Evolutionary conservation across 1,284 basidiomycete species (phyloP).

Genomic region (Cutaneotrichosporon sp.): DNA sequence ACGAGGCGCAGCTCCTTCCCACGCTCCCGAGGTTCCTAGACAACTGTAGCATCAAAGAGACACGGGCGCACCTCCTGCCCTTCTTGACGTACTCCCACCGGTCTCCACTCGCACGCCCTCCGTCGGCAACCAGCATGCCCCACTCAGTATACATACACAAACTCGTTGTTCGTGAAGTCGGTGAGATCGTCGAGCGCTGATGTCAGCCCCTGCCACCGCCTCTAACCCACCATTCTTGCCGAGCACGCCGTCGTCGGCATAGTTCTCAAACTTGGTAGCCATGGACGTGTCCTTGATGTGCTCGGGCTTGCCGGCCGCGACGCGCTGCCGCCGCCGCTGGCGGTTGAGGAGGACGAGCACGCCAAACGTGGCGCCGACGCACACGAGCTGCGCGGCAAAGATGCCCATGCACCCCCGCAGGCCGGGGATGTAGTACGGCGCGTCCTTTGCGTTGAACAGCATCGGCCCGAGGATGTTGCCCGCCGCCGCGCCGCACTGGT

Average conservation of each 20-base stretch:
- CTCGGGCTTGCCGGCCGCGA: slow-evolving; percentile 37
- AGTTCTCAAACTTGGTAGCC: slow-evolving; percentile 27
- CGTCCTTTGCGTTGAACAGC: slow-evolving; percentile 48
- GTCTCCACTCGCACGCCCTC: too few species aligned
- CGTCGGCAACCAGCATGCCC: too few species aligned
- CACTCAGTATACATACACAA: slow-evolving; percentile 29
- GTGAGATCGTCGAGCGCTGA: slow-evolving; percentile 26
- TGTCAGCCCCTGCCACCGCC: neutral
- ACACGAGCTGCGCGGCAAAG: slow-evolving; percentile 16
- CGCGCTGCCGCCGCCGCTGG: slow-evolving; percentile 33
- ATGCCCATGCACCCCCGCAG: slow-evolving; percentile 15
- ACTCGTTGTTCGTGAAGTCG: slow-evolving; percentile 43
- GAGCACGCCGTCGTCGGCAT: slow-evolving; percentile 8
- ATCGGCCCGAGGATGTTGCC: slow-evolving; percentile 46
- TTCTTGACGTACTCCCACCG: too few species aligned
- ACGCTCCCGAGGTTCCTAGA: too few species aligned
- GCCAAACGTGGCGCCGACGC: slow-evolving; percentile 16
- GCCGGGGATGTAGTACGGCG: slow-evolving; percentile 33
- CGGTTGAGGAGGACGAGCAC: slow-evolving; percentile 31
- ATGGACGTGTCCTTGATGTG: slow-evolving; percentile 38
- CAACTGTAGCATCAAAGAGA: too few species aligned
- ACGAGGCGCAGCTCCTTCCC: too few species aligned
- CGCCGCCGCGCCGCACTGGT: slow-evolving; percentile 30
- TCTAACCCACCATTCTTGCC: slow-evolving; percentile 1
- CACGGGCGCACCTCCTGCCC: too few species aligned